phyloP scores from a whole-genome alignment of 371 early-diverging fungal genomes.

The Apophysomyces ossiformis region DNA sequence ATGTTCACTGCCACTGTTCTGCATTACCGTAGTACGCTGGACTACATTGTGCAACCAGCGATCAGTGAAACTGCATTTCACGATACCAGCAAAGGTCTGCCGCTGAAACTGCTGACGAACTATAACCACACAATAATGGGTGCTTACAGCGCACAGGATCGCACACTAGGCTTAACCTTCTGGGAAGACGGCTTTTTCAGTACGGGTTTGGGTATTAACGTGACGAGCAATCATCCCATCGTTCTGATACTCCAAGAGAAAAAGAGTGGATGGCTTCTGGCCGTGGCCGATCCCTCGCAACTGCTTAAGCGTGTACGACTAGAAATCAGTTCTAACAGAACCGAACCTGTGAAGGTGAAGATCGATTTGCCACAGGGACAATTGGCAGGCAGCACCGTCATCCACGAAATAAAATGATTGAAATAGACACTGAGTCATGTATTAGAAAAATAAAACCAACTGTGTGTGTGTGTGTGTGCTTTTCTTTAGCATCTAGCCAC shows the following conservation, averaged over 20 bases:
- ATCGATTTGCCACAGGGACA: conserved; percentile 19
- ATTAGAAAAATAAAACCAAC: no score
- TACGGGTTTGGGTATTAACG: not conserved
- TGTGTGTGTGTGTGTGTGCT: no score
- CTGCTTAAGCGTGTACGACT: conserved; percentile 15
- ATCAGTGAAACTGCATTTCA: not conserved
- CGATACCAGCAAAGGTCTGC: no score
- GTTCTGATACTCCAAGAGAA: not conserved
- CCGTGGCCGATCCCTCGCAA: conserved; percentile 38
- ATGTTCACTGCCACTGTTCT: not conserved
- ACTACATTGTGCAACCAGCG: not conserved
- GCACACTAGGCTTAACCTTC: conserved; percentile 4
- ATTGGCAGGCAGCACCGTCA: not conserved
- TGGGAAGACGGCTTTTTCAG: conserved; percentile 5
- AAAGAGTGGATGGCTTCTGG: not conserved
- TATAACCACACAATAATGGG: not conserved
- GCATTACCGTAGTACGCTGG: not conserved
- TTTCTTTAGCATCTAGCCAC: no score
- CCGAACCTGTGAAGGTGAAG: not conserved
- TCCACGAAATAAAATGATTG: not conserved
- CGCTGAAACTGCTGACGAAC: not conserved
- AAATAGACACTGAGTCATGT: no score
- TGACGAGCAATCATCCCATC: not conserved
- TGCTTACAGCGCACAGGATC: conserved; percentile 7
- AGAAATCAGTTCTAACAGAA: not conserved